Evolutionary conservation across 768 basidiomycete genomes (phyloP).

Genomic region (Inosperma sp.): DNA sequence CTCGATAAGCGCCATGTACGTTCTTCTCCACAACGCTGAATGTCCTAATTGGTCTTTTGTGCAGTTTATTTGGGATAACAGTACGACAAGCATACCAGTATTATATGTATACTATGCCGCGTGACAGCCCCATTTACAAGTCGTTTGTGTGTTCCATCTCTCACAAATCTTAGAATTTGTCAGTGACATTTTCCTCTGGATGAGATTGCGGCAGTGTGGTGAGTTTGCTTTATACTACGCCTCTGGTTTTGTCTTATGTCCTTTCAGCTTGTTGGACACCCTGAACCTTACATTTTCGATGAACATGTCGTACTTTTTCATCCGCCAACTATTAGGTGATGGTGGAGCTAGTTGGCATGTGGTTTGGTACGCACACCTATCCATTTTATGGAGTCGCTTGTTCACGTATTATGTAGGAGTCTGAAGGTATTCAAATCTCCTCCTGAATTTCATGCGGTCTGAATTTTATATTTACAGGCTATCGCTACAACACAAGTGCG

Average conservation of each 20-base stretch:
- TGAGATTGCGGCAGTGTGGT: conserved; percentile 7
- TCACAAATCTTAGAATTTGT: not conserved
- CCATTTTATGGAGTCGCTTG: not conserved
- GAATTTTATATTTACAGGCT: not conserved
- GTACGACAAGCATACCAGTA: conserved; percentile 29
- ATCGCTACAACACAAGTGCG: conserved; percentile 12
- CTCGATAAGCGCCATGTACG: conserved; percentile 29
- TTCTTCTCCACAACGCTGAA: no score
- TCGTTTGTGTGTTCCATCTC: conserved; percentile 19
- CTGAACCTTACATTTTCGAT: conserved; percentile 27
- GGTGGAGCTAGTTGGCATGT: conserved; percentile 12
- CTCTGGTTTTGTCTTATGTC: not conserved
- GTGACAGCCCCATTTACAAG: conserved; percentile 18
- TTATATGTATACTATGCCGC: conserved; percentile 17
- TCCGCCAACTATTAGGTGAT: conserved; percentile 23
- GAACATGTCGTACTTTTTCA: conserved; percentile 25
- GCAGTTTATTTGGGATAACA: conserved; percentile 29
- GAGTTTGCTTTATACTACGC: not conserved
- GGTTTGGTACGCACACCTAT: conserved; percentile 20
- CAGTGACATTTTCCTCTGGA: not conserved
- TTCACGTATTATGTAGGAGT: conserved; percentile 22
- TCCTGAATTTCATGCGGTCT: not conserved
- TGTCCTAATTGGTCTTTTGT: not conserved
- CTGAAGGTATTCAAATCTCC: conserved; percentile 22
- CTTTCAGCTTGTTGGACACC: conserved; percentile 23